Base-by-base conservation (phyloP, 164 flowering plant species). In the Warburgia ugandensis region DNA sequence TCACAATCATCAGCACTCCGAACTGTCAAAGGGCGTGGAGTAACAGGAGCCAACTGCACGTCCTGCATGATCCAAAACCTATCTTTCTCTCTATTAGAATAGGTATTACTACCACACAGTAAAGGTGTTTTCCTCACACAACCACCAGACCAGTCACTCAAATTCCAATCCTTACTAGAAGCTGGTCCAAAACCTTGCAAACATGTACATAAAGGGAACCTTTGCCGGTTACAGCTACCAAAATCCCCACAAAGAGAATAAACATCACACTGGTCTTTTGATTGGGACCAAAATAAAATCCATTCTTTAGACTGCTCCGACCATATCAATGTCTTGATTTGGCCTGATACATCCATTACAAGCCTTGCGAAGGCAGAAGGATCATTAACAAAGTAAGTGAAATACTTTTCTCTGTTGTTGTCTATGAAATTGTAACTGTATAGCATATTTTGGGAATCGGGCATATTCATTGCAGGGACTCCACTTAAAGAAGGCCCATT, bases 1-100 rank as follows among this genome's bases (percentile, higher is more conserved):
- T 55, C 27, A 48, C 74, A 70, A 16, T 44, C 54, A 6, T 37
- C 45, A 6, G 38, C 25, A 49, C 47, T 54, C 14, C 16, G 8
- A 10, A 26, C 55, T 28, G 13, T 9, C 22, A 47, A 2, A 2
- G 44, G 12, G 6, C 27, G 45, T 9, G 45, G 28, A 13, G 26
- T 37, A 2, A 3, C 53, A 1, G 60, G 53, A n/a, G n/a, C n/a
- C 2, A 37, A 20, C 27, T 4, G 22, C 36, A 56, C 17, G 14
- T 46, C 29, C 42, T 16, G 9, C 36, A 19, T 32, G 20, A 1
- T 4, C 33, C n/a, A n/a, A n/a, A n/a, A n/a, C n/a, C n/a, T n/a
- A n/a, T n/a, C n/a, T n/a, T n/a, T n/a, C n/a, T n/a, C 27, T 9
- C 28, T 17, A 22, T 31, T 31, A 5, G 5, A 4, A 12, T 39